Base-by-base conservation (phyloP, 164 flowering plant genomes). In the Akebia trifoliata region DNA sequence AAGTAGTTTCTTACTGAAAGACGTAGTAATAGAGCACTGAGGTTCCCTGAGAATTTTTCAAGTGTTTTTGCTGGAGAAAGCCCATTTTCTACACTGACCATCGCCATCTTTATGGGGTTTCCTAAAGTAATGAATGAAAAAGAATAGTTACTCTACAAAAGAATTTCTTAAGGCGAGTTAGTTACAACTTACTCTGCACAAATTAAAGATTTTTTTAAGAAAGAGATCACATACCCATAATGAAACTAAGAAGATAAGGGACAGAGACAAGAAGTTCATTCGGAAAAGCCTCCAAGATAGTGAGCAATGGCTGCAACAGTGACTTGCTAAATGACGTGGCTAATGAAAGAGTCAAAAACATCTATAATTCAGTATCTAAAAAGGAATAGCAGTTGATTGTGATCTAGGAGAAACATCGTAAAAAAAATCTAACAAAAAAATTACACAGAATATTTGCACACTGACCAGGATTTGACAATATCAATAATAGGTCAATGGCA, bases 381-480 rank as follows among this genome's bases (percentile, higher is more conserved):
- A n/a, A n/a, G n/a, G 40, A 8, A 37, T 4, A 37, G 11, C 15
- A 12, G 9, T 34, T 34, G 36, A 4, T 34, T 4, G 36, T 34
- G 36, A 34, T 34, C 36, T 4, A 34, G 51, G 29, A 25, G 17
- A 30, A 29, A 5, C 18, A 14, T 50, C 35, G 1, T 3, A 15
- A 26, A 30, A 50, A 26, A 50, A 6, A 29, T n/a, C n/a, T n/a
- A 24, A 14, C 1, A 28, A 49, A 15, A 4, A 49, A 1, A 6
- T 49, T 6, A 37, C 2, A n/a, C 6, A 10, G 7, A 8, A 8
- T 14, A 14, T 21, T 29, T 43, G 26, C 22, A 59, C 9, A 14
- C 78, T 53, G 2, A 86, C 98, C 93, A 69, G 98, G 95, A 73
- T 92, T 92, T 48, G 69, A 75, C 64, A 92, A 61, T 73, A 92